Base-by-base conservation (phyloP, 2,329 filamentous ascomycete species). In the Botrytis pseudocinerea region DNA sequence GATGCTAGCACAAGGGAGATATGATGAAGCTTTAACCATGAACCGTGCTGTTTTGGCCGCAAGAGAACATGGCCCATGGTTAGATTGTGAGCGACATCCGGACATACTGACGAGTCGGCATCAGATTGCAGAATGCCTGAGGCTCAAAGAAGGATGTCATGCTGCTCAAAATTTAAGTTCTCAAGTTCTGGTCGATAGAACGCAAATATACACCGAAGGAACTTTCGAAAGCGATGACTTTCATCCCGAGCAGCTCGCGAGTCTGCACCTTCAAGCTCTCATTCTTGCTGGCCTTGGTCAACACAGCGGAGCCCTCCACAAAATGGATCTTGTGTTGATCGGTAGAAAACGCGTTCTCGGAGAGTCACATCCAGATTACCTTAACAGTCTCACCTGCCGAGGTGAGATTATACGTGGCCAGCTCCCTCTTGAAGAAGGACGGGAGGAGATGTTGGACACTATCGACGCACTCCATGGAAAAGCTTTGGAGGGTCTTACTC, bases 51-150 rank as follows among this genome's bases (percentile, higher is more conserved):
- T 73, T 16, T 64, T 79, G 10, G 69, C 71, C 46, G 66, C 73
- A 4, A 72, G 77, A 59, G 71, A 76, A 38, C 59, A 75, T 40
- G 78, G 76, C 7, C 78, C 77, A n/a, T 77, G 78, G 78, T 63
- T 74, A 28, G 75, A 79, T 14, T 60, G 76, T 32, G 73, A 75
- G 25, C 74, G 73, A 28, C 77, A 79, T 68, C 78, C 78, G 2
- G 77, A 79, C 44, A 78, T 76, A n/a, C 63, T 79, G 32, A 77
- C 74, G 12, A 79, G 76, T 57, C 76, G 75, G n/a, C 75, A 79
- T 63, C 75, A 77, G 40, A 73, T 79, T 20, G 75, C 76, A 9
- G 75, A 77, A 70, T 73, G 77, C 20, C 40, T 79, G 6, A 73
- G 75, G 18, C 65, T 74, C 10, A 76, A 76, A 46, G 75, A 76